A percentile compares a stretch with the other conserved stretches of the same genome.
Evolutionary conservation across 345 rosid genomes (phyloP).

Genomic region (Eucalyptus regnans): DNA sequence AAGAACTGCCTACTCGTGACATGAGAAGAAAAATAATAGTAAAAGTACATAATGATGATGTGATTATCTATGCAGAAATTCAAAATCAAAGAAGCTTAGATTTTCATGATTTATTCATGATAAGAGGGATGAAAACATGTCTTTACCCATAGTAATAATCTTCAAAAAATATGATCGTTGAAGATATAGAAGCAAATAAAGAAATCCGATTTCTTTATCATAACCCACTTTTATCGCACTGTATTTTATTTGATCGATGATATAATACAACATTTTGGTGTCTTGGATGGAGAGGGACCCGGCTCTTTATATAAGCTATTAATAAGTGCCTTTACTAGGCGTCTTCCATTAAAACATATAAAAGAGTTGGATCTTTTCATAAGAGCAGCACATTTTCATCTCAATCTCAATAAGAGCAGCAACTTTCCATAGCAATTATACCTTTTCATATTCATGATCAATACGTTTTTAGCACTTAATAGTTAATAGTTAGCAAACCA

Average conservation of each 20-base stretch:
- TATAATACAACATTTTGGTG: too few relatives aligned
- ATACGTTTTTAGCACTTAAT: neutral
- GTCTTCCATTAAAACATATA: too few relatives aligned
- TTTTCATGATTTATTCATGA: neutral
- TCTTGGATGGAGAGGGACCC: neutral
- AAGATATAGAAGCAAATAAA: too few relatives aligned
- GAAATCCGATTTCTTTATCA: accelerated
- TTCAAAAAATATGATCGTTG: too few relatives aligned
- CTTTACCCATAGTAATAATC: neutral
- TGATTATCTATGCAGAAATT: too few relatives aligned
- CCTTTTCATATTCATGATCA: neutral
- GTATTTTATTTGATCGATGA: too few relatives aligned
- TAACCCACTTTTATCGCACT: too few relatives aligned
- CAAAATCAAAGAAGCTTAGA: neutral
- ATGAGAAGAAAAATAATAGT: too few relatives aligned
- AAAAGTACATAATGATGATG: too few relatives aligned
- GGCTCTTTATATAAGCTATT: too few relatives aligned
- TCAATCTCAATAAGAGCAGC: neutral
- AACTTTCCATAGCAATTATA: too few relatives aligned
- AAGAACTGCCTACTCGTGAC: accelerated
- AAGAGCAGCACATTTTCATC: neutral
- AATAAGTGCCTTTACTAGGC: too few relatives aligned
- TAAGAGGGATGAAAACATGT: neutral
- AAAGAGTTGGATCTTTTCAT: neutral
- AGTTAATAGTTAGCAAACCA: neutral